phyloP scores from a whole-genome alignment of 352 stramenopile species.

The Globisporangium camurandrum region DNA sequence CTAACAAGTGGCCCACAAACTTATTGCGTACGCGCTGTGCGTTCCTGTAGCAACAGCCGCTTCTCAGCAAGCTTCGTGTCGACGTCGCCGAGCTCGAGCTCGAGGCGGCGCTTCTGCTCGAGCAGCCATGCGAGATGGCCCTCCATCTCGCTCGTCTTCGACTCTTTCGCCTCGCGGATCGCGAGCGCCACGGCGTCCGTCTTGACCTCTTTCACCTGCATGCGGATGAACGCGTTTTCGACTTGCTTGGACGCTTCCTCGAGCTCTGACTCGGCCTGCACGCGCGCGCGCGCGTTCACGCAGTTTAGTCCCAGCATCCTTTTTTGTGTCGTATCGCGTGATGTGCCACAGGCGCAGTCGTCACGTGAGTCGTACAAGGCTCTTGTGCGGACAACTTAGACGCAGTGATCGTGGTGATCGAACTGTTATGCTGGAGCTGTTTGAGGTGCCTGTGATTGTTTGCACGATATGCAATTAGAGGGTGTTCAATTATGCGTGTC shows the following conservation, averaged over 20 bases:
- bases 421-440: too few relatives aligned
- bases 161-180: slow-evolving; percentile 27
- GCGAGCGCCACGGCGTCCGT: slow-evolving; percentile 25
- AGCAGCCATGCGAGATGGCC: slow-evolving; percentile 49
- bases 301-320: slow-evolving; percentile 59
- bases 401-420: too few relatives aligned
- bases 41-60: slow-evolving; percentile 44
- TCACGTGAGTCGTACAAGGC: too few relatives aligned
- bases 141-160: slow-evolving; percentile 35
- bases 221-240: slow-evolving; percentile 41
- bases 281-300: slow-evolving; percentile 39
- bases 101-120: slow-evolving; percentile 36
- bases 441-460: too few relatives aligned
- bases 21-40: slow-evolving; percentile 6
- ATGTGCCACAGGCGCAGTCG: not conserved
- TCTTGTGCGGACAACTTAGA: too few relatives aligned
- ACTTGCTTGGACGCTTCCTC: slow-evolving; percentile 61
- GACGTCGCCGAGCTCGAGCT: slow-evolving; percentile 33
- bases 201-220: slow-evolving; percentile 52
- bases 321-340: not conserved
- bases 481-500: too few relatives aligned
- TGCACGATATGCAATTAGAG: too few relatives aligned
- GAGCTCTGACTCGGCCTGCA: slow-evolving; percentile 55
- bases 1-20: too few relatives aligned
- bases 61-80: slow-evolving; percentile 49